These are phyloP conservation scores for Claviceps purpurea DNA, from an alignment of 2,329 filamentous ascomycete genomes.

Conservation along the genomic window DNA sequence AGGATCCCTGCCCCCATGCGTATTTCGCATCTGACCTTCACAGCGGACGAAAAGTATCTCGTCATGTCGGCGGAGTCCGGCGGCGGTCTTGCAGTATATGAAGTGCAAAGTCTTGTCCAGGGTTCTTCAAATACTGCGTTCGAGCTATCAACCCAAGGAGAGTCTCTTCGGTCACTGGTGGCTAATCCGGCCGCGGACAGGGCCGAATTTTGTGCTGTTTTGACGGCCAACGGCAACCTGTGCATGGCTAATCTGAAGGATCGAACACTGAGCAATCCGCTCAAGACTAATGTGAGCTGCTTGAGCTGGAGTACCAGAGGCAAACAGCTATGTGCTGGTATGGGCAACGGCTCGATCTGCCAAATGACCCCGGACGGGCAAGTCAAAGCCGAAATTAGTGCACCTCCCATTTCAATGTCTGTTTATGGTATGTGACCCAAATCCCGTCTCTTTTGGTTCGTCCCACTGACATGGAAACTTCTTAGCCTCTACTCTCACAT, in stretches of 20 bases:
- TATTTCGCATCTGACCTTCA: conserved; percentile 82
- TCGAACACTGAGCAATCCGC: conserved; percentile 44
- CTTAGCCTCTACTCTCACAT: conserved; percentile 64
- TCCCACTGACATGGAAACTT: conserved; percentile 7
- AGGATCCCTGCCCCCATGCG: conserved; percentile 59
- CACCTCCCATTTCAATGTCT: conserved; percentile 53
- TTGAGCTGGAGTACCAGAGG: conserved; percentile 86
- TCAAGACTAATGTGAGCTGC: conserved; percentile 68
- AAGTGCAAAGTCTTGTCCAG: conserved; percentile 53
- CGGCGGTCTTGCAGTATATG: conserved; percentile 73
- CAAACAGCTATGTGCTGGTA: conserved; percentile 81
- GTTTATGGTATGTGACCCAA: conserved; percentile 47
- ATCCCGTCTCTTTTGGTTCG: not conserved
- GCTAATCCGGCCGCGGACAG: conserved; percentile 69
- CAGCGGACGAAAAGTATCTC: conserved; percentile 74
- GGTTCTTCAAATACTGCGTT: conserved; percentile 56
- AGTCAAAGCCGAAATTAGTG: conserved; percentile 65
- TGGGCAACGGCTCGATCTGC: conserved; percentile 63
- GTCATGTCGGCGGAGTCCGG: conserved; percentile 71
- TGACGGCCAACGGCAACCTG: conserved; percentile 69
- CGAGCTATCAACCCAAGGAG: conserved; percentile 63
- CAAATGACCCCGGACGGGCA: conserved; percentile 77
- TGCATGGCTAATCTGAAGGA: conserved; percentile 71
- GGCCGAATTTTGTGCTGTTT: conserved; percentile 64
- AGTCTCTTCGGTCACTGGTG: conserved; percentile 57